Evolutionary conservation across 306 rosid genomes (phyloP).

Genomic region (Prunus armeniaca): DNA sequence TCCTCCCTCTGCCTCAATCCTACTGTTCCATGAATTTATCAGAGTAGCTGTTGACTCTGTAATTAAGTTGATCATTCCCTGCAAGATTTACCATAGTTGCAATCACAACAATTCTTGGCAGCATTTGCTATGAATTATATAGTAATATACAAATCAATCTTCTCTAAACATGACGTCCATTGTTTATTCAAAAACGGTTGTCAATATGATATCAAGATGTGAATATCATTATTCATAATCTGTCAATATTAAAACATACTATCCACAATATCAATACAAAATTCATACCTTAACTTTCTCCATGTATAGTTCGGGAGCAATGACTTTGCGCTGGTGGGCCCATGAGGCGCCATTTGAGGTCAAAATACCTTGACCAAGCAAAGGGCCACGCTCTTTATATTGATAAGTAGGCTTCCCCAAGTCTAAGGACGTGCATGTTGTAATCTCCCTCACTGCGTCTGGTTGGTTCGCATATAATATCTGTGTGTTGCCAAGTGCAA

Average conservation of each 20-base stretch:
- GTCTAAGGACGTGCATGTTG: slow-evolving; percentile 40
- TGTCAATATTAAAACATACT: too few species aligned
- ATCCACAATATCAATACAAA: too few species aligned
- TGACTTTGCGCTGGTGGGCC: slow-evolving; percentile 41
- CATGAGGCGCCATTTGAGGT: slow-evolving; percentile 42
- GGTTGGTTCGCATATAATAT: slow-evolving; percentile 30
- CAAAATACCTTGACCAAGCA: slow-evolving; percentile 45
- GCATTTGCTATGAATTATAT: neutral
- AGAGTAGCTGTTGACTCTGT: neutral
- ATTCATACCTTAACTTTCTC: slow-evolving; percentile 48
- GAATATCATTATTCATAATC: too few species aligned
- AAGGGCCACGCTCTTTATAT: slow-evolving; percentile 27
- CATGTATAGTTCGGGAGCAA: slow-evolving; percentile 51
- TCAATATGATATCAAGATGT: too few species aligned
- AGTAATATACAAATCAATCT: neutral
- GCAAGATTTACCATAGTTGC: neutral
- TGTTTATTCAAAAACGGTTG: too few species aligned
- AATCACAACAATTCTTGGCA: neutral
- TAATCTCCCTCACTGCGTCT: slow-evolving; percentile 31
- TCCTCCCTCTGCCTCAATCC: neutral
- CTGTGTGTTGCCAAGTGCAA: slow-evolving; percentile 45
- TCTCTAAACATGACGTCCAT: too few species aligned
- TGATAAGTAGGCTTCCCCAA: slow-evolving; percentile 40
- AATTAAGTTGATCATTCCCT: slow-evolving; percentile 20
- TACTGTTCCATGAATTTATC: slow-evolving; percentile 9